A percentile compares a stretch with the other conserved stretches of the same genome.
Evolutionary conservation across 352 stramenopile species (phyloP).

Genomic region (Globisporangium spinosum): DNA sequence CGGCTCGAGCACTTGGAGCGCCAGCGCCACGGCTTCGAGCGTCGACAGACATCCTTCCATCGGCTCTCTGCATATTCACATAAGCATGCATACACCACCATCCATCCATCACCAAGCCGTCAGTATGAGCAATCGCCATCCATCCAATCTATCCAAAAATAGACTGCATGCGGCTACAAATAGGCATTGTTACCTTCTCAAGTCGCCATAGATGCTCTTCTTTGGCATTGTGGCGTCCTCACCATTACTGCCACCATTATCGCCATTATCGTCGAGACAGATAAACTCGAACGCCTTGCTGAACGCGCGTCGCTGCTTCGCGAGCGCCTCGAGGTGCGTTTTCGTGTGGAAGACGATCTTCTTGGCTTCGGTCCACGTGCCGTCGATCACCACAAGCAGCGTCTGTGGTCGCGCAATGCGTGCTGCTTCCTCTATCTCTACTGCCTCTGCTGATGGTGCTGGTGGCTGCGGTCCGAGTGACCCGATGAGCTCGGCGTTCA

Average conservation of each 20-base stretch:
- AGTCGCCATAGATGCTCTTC: slow-evolving; percentile 60
- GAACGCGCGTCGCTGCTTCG: slow-evolving; percentile 19
- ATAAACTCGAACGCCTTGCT: slow-evolving; percentile 43
- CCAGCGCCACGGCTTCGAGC: slow-evolving; percentile 58
- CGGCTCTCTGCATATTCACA: slow-evolving; percentile 38
- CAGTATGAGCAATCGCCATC: not conserved
- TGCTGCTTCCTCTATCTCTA: not conserved
- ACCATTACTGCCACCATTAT: not conserved
- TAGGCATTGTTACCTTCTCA: slow-evolving; percentile 30
- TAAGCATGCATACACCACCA: not conserved
- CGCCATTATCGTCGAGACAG: slow-evolving; percentile 28
- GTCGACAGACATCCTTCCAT: slow-evolving; percentile 75
- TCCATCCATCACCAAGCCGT: not conserved
- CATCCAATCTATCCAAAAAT: not conserved
- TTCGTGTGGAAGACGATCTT: slow-evolving; percentile 59
- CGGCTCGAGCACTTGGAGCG: slow-evolving; percentile 44
- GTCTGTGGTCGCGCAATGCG: not conserved
- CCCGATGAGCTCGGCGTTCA: slow-evolving; percentile 15
- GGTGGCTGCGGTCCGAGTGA: not conserved
- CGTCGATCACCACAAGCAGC: slow-evolving; percentile 68
- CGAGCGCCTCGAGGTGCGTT: slow-evolving; percentile 34
- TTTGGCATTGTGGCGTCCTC: not conserved
- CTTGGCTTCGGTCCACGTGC: slow-evolving; percentile 82
- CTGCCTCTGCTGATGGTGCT: not conserved
- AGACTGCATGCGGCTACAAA: not conserved